phyloP scores from a whole-genome alignment of 2,329 filamentous ascomycete species.

The Cordyceps javanica region DNA sequence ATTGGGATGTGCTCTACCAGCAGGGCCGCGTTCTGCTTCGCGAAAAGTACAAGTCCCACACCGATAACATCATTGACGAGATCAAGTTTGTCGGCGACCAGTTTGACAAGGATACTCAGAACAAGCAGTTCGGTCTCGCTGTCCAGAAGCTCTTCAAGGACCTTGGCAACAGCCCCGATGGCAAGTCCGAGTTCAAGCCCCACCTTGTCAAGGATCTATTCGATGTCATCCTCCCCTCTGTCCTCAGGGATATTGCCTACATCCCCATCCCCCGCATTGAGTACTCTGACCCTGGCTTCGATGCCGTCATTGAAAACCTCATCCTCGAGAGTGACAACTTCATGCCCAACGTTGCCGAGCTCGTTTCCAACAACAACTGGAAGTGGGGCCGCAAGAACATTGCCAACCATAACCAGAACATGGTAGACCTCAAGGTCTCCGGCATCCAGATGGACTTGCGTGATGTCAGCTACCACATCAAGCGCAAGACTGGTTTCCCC shows the following conservation, averaged over 20 bases:
- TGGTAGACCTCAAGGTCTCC: constrained; percentile 73
- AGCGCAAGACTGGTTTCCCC: constrained; percentile 91
- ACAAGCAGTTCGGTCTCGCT: constrained; percentile 70
- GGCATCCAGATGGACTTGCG: constrained; percentile 89
- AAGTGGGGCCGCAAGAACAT: constrained; percentile 89
- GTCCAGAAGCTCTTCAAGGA: constrained; percentile 79
- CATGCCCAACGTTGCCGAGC: constrained; percentile 84
- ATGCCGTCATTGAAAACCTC: constrained; percentile 88
- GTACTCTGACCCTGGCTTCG: constrained; percentile 75
- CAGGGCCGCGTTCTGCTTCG: constrained; percentile 80
- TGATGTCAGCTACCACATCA: constrained; percentile 91
- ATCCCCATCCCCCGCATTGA: constrained; percentile 92
- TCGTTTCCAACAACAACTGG: constrained; percentile 90
- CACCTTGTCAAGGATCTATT: constrained; percentile 85
- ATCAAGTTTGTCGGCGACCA: constrained; percentile 83
- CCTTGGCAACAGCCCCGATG: constrained; percentile 79
- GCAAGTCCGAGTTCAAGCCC: constrained; percentile 85
- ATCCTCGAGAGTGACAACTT: constrained; percentile 96
- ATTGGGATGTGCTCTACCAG: constrained; percentile 84
- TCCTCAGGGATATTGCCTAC: constrained; percentile 82
- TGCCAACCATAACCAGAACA: constrained; percentile 74
- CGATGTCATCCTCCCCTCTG: constrained; percentile 75
- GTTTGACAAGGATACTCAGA: constrained; percentile 83
- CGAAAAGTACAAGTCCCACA: constrained; percentile 80
- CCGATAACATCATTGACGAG: constrained; percentile 81